A percentile compares a stretch with the other conserved stretches of the same genome.
phyloP scores from a whole-genome alignment of 1,284 basidiomycete species.

The Acaromyces ingoldii region DNA sequence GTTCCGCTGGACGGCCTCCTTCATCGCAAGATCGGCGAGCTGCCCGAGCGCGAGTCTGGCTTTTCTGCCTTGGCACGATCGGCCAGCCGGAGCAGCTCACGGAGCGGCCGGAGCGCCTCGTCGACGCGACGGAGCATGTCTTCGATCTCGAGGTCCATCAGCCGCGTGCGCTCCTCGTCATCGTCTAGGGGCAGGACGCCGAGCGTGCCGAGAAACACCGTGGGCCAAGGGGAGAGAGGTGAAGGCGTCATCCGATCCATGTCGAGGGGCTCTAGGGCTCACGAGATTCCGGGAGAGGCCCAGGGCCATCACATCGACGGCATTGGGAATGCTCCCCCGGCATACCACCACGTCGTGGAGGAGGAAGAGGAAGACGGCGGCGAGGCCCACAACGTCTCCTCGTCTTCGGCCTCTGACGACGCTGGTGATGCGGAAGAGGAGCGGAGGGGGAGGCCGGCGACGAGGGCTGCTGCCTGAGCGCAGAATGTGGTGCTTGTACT shows the following conservation, averaged over 20 bases:
- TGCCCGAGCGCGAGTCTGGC: slow-evolving; percentile 10
- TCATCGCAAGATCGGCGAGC: slow-evolving; percentile 44
- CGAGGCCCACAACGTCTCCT: no score
- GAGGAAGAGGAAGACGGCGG: background rate
- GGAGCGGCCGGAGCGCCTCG: background rate
- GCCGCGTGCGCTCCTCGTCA: background rate
- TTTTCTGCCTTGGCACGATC: background rate
- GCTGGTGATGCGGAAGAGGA: no score
- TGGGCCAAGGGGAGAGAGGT: background rate
- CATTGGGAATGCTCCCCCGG: background rate
- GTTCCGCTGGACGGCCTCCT: slow-evolving; percentile 26
- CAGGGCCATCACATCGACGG: background rate
- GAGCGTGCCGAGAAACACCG: background rate
- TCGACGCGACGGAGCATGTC: background rate
- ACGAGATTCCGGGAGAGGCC: slow-evolving; percentile 1
- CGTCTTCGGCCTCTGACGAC: no score
- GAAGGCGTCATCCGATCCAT: slow-evolving; percentile 8
- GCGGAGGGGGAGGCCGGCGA: no score
- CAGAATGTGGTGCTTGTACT: no score
- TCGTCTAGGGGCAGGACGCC: background rate
- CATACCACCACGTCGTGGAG: background rate
- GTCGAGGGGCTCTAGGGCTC: background rate
- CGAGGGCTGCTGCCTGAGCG: no score
- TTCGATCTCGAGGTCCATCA: background rate
- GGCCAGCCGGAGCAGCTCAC: slow-evolving; percentile 4